Percentiles rank a stretch among this genome's conserved stretches.
phyloP scores from a whole-genome alignment of 2,329 filamentous ascomycete genomes.

The Ophiobolus disseminans region DNA sequence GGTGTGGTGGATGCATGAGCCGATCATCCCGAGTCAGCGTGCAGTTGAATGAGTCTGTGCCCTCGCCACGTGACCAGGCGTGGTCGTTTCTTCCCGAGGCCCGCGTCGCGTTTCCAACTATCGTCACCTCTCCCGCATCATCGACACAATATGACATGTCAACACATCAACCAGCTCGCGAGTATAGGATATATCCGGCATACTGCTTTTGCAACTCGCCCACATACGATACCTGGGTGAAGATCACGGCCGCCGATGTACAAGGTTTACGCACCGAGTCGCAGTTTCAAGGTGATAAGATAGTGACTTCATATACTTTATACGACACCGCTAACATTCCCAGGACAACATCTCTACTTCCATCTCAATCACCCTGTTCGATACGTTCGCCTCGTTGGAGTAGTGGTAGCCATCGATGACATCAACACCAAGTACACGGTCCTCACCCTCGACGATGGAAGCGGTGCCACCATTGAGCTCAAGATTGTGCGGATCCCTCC shows the following conservation, averaged over 20 bases:
- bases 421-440: conserved; percentile 51
- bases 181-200: conserved; percentile 59
- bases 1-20: conserved; percentile 22
- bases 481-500: conserved; percentile 54
- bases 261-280: conserved; percentile 57
- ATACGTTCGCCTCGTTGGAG: conserved; percentile 55
- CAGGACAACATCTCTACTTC: conserved; percentile 64
- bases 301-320: background rate
- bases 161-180: conserved; percentile 27
- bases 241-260: conserved; percentile 63
- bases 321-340: background rate
- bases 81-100: conserved; percentile 8
- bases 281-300: conserved; percentile 59
- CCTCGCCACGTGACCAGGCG: conserved; percentile 23
- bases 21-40: conserved; percentile 23
- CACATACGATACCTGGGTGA: conserved; percentile 70
- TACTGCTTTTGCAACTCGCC: conserved; percentile 66
- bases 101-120: conserved; percentile 23
- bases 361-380: conserved; percentile 62
- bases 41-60: conserved; percentile 1
- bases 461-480: conserved; percentile 64
- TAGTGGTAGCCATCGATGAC: conserved; percentile 54
- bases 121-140: conserved; percentile 16
- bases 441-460: conserved; percentile 67
- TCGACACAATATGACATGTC: conserved; percentile 41